These are phyloP conservation scores for Umbelopsis vinacea DNA, from an alignment of 192 early-diverging fungal species.

Conservation along the genomic window DNA sequence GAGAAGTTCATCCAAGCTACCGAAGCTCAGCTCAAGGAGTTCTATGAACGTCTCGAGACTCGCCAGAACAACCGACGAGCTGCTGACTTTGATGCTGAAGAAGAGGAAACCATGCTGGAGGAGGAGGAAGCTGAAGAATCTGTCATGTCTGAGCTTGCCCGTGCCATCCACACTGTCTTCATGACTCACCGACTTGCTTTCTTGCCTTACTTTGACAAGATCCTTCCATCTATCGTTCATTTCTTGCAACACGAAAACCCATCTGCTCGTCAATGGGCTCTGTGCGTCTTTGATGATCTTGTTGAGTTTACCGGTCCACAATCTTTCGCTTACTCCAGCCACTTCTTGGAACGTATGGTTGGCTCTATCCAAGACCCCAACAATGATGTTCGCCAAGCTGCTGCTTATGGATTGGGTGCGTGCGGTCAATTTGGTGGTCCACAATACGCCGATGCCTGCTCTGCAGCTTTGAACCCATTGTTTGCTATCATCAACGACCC, in stretches of 20 bases:
- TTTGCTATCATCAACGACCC: conserved; percentile 70
- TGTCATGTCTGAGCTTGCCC: conserved; percentile 82
- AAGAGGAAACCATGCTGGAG: conserved; percentile 85
- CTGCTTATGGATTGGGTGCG: conserved; percentile 94
- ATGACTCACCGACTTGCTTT: conserved; percentile 73
- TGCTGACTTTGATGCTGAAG: conserved; percentile 89
- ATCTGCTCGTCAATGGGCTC: conserved; percentile 87
- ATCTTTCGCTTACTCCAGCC: conserved; percentile 64
- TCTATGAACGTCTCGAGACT: conserved; percentile 73
- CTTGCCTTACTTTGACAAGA: conserved; percentile 79
- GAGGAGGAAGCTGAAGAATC: conserved; percentile 84
- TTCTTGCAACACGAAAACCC: conserved; percentile 69
- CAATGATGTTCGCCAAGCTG: conserved; percentile 88
- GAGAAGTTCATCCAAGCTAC: conserved; percentile 73
- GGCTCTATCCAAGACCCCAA: conserved; percentile 54
- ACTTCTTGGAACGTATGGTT: conserved; percentile 71
- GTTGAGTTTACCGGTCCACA: conserved; percentile 86
- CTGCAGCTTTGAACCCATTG: conserved; percentile 74
- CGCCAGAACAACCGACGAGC: conserved; percentile 75
- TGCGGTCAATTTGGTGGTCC: conserved; percentile 88
- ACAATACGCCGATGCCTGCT: conserved; percentile 74
- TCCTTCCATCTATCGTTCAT: conserved; percentile 73
- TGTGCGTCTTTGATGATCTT: conserved; percentile 92
- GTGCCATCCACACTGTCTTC: conserved; percentile 81
- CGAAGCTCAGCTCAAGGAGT: conserved; percentile 75